Evolutionary conservation across 495 filamentous ascomycete species (phyloP), one percentile per base, ranked within the genome.

Genomic region (Schizothecium vesticola): DNA sequence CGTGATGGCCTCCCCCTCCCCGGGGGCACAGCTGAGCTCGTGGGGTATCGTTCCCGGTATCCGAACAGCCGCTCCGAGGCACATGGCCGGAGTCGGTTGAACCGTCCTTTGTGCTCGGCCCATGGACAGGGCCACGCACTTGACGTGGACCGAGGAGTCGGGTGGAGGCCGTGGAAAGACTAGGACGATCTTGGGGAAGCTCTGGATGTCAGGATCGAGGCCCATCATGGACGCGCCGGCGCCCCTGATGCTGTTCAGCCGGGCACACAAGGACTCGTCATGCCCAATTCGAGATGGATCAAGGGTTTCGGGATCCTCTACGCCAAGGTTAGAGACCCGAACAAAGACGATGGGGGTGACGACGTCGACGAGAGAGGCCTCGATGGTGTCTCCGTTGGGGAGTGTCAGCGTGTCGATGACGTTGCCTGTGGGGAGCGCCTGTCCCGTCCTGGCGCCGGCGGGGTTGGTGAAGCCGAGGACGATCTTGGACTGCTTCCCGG

Each of bases 321-420:
- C 71, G 5, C 79, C 84, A 0, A 91, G 71, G 70, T 86, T 85
- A 1, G 70, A 71, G 2, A 85, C 85, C 9, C 76, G 76, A 0
- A 92, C 79, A 72, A 92, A 92, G 4, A 90, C 83, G 36, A 87
- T 86, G 0, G 90, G 90, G 68, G 91, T 92, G 1, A 83, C 85
- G 3, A 85, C 88, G 67, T 93, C 91, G 21, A 81, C 74, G 8
- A 82, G 74, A 7, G 76, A 79, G 0, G 77, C 79, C 64, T 73
- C 63, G 28, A 92, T 82, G 55, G 81, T 83, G 10, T 79, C 86
- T 2, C 84, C 87, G n/a, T 78, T 72, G 0, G 87, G 75, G 2
- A 85, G 83, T 7, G 81, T 75, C 36, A 92, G 79, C 0, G 36
- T 72, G 69, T 93, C 87, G 8, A 82, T 73, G 1, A 76, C 75